Evolutionary conservation across 2,329 filamentous ascomycete species (phyloP), one percentile per base, ranked within the genome.

Genomic region (Cercospora sp.): DNA sequence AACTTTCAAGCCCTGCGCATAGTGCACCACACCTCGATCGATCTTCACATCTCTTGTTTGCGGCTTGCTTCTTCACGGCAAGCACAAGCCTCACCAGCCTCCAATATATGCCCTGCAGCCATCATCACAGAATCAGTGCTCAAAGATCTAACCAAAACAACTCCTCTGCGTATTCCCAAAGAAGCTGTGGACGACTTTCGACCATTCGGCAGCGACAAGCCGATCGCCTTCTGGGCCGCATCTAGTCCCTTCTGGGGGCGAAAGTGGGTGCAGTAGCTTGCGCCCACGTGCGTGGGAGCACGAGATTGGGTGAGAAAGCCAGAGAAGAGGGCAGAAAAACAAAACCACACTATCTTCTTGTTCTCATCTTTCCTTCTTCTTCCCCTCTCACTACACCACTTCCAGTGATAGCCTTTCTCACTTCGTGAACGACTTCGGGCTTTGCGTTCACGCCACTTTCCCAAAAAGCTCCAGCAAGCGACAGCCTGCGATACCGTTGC

Each of bases 401-500:
- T 33, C 23, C 30, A 58, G 31, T 36, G 55, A 33, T 18, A 31
- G 53, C 72, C 10, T 58, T 53, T 16, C 23, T 51, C 16, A 53
- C 36, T 18, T 36, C 63, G 78, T 80, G 83, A 83, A 83, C 84
- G 84, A 86, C 84, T 86, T 86, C 79, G 74, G 81, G 82, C 74
- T 86, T 86, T 86, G 84, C 84, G 84, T 82, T 85, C 82, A 81
- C 81, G 79, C 72, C 71, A 70, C 23, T 75, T 68, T 67, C 30
- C 31, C 69, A 65, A 67, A 78, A 86, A 86, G 85, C 80, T 82
- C 84, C 83, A 80, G 64, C 59, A 28, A 61, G 59, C 36, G 36
- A 42, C 20, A 26, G 23, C 12, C 48, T n/a, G 23, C 23, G 13
- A 55, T 55, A 55, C 23, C 13, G 48, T 20, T 53, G 33, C 33